phyloP scores from a whole-genome alignment of 75 land plant species.

The Cupressus sempervirens region DNA sequence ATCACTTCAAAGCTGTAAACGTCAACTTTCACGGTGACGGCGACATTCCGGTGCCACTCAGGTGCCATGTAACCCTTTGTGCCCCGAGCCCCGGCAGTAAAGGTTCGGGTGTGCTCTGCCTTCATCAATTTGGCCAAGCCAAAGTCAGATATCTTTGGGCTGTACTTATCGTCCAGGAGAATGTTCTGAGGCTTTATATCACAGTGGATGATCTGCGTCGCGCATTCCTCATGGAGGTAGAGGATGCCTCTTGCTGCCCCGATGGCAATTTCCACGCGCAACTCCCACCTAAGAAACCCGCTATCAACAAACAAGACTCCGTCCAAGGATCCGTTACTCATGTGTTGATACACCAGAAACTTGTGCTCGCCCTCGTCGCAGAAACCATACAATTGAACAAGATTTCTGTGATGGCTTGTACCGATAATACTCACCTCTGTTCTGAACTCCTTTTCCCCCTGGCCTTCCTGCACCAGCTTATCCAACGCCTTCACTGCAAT shows the following conservation, averaged over 20 bases:
- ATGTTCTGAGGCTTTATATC: constrained; percentile 23
- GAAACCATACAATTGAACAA: constrained; percentile 43
- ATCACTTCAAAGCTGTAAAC: constrained; percentile 23
- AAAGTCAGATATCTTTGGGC: constrained; percentile 19
- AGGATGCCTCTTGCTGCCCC: constrained; percentile 22
- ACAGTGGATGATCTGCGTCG: not conserved
- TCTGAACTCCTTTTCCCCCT: too few relatives aligned
- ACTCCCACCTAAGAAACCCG: constrained; percentile 9
- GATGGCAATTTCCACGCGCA: constrained; percentile 7
- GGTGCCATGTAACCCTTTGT: constrained; percentile 54
- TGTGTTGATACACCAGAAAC: constrained; percentile 46
- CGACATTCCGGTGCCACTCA: constrained; percentile 34
- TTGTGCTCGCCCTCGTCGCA: constrained; percentile 30
- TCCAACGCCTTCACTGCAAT: too few relatives aligned
- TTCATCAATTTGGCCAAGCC: constrained; percentile 30
- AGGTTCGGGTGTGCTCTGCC: constrained; percentile 16
- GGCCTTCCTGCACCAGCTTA: too few relatives aligned
- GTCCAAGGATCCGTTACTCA: constrained; percentile 35
- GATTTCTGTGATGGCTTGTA: constrained; percentile 37
- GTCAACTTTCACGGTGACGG: constrained; percentile 15
- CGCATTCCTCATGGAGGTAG: constrained; percentile 24
- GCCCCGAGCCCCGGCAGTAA: constrained; percentile 23
- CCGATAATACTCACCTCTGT: not conserved
- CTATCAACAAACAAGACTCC: constrained; percentile 16
- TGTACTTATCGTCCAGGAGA: constrained; percentile 16